phyloP scores from a whole-genome alignment of 768 basidiomycete species.

The Mycena floridula region DNA sequence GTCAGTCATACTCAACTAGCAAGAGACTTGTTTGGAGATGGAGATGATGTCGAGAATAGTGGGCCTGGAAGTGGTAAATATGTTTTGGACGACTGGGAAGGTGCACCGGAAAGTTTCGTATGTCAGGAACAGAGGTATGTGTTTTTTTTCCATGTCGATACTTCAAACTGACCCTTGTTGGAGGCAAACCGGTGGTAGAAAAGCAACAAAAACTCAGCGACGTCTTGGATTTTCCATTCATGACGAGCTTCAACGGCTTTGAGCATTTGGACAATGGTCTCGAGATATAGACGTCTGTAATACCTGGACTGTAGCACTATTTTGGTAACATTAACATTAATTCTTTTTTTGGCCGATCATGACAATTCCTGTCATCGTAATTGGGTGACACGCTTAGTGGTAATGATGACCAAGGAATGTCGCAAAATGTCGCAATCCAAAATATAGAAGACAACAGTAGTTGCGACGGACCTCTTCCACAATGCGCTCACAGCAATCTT shows the following conservation, averaged over 20 bases:
- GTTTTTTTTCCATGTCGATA: conserved; percentile 2
- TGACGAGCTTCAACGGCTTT: conserved; percentile 45
- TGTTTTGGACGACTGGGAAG: conserved; percentile 90
- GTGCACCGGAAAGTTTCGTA: conserved; percentile 95
- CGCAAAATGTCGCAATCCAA: no score
- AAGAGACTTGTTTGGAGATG: conserved; percentile 85
- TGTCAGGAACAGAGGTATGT: conserved; percentile 90
- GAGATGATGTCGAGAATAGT: conserved; percentile 49
- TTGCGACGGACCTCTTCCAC: no score
- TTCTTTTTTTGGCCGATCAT: no score
- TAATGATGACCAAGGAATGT: no score
- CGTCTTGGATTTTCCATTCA: conserved; percentile 80
- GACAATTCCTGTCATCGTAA: no score
- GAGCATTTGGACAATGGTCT: background rate
- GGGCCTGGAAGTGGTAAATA: conserved; percentile 56
- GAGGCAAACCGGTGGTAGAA: conserved; percentile 83
- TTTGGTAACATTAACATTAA: background rate
- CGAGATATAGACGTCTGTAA: background rate
- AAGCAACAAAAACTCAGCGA: conserved; percentile 85
- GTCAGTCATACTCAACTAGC: conserved; percentile 95
- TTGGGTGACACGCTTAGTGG: no score
- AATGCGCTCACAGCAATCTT: no score
- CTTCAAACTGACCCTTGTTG: conserved; percentile 1
- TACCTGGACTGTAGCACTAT: background rate
- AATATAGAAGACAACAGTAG: no score